Percentiles rank a stretch among this genome's conserved stretches.
Conservation (phyloP, 164 flowering plant genomes). For the Stephania japonica region DNA sequence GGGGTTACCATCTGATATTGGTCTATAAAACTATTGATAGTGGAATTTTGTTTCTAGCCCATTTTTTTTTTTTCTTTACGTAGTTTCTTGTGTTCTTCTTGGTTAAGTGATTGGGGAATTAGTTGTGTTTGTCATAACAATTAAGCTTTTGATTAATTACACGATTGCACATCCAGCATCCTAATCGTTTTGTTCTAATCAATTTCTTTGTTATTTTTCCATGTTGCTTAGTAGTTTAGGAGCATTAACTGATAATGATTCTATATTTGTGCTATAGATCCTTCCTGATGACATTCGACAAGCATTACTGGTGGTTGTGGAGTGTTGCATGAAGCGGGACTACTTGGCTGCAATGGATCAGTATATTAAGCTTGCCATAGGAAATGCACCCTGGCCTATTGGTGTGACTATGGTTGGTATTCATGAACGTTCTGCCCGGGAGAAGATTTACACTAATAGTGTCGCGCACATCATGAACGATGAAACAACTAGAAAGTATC, state of each 20-base stretch:
- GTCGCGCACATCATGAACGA: constrained; percentile 99
- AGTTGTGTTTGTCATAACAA: no score
- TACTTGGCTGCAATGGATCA: constrained; percentile 96
- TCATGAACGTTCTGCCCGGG: constrained; percentile 99
- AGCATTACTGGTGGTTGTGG: constrained; percentile 66
- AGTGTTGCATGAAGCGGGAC: constrained; percentile 81
- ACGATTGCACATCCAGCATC: no score
- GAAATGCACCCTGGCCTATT: constrained; percentile 99
- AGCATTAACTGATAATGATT: not conserved
- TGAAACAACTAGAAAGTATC: constrained; percentile 93
- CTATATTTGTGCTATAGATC: constrained; percentile 33
- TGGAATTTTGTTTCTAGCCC: no score
- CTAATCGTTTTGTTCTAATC: no score
- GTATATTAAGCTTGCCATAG: constrained; percentile 89
- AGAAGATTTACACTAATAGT: constrained; percentile 95
- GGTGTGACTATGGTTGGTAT: constrained; percentile 99
- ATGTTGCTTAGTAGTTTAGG: not conserved
- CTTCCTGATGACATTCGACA: constrained; percentile 88
- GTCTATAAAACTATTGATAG: no score
- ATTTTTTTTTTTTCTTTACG: no score
- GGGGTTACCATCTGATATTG: no score
- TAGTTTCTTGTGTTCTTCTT: no score
- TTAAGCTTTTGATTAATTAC: no score
- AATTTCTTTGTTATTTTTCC: not conserved
- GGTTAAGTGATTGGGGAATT: no score